A percentile compares a stretch with the other conserved stretches of the same genome.
These are phyloP conservation scores for Pythium rhizo-oryzae DNA, from an alignment of 352 stramenopile genomes.

Conservation along the genomic window DNA sequence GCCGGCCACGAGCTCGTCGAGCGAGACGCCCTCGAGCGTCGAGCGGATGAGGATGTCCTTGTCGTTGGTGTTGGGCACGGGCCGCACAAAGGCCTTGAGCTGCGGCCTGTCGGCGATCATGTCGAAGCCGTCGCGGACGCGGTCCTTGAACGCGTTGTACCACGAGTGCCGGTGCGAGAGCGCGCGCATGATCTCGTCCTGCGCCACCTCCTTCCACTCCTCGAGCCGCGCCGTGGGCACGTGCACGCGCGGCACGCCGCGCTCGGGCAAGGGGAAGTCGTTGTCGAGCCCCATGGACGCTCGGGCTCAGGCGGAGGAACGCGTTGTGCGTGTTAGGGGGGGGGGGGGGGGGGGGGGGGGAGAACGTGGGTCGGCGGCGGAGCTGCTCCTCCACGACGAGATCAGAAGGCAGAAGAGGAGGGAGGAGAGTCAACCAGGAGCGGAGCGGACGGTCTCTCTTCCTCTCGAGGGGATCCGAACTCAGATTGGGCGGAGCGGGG, in stretches of 20 bases:
- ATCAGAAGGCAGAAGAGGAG: slow-evolving; percentile 2
- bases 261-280: slow-evolving; percentile 30
- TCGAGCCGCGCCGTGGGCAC: slow-evolving; percentile 29
- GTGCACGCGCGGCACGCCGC: slow-evolving; percentile 26
- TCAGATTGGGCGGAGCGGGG: not conserved
- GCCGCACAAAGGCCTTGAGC: slow-evolving; percentile 36
- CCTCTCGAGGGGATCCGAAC: not conserved
- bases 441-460: slow-evolving; percentile 5
- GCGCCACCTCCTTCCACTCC: slow-evolving; percentile 36
- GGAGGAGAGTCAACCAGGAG: not conserved
- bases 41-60: slow-evolving; percentile 43
- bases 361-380: not conserved
- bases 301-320: not conserved
- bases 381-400: not conserved
- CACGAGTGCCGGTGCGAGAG: slow-evolving; percentile 41
- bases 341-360: not conserved
- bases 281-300: slow-evolving; percentile 27
- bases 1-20: slow-evolving; percentile 42
- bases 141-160: slow-evolving; percentile 43
- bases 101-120: slow-evolving; percentile 35
- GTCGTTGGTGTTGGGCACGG: slow-evolving; percentile 32
- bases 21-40: slow-evolving; percentile 32
- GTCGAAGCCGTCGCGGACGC: slow-evolving; percentile 34
- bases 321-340: not conserved
- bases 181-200: slow-evolving; percentile 38